A percentile compares a stretch with the other conserved stretches of the same genome.
Conservation (phyloP, 257 asterid genomes). For the Anisodus acutangulus region DNA sequence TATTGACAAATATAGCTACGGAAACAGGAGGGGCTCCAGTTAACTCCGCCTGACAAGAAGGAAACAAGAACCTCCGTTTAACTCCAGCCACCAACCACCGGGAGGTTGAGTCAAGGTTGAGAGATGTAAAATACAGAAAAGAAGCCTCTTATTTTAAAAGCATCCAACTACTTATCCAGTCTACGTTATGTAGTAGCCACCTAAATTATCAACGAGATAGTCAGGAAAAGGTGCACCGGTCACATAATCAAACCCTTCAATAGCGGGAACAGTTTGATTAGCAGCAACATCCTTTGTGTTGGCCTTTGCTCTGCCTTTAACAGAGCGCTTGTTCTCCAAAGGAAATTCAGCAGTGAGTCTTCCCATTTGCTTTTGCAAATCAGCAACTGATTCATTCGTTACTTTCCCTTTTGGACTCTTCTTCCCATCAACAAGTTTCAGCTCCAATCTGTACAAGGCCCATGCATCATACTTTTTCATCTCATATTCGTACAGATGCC, state of each 20-base stretch:
- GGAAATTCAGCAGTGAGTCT: conserved; percentile 81
- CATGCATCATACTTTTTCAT: conserved; percentile 62
- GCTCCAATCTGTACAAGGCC: conserved; percentile 89
- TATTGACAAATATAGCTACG: conserved; percentile 48
- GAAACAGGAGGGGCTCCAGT: conserved; percentile 3
- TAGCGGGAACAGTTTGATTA: conserved; percentile 26
- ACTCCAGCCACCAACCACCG: conserved; percentile 25
- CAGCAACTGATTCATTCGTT: conserved; percentile 72
- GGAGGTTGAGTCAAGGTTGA: conserved; percentile 29
- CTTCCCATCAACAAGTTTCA: conserved; percentile 64
- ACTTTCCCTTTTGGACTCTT: conserved; percentile 81
- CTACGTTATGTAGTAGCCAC: conserved; percentile 57
- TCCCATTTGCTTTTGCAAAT: conserved; percentile 90
- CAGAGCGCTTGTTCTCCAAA: conserved; percentile 46
- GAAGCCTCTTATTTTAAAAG: conserved; percentile 43
- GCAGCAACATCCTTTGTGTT: conserved; percentile 36
- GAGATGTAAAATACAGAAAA: conserved; percentile 37
- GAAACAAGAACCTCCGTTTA: conserved; percentile 1
- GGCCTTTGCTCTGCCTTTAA: conserved; percentile 41
- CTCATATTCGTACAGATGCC: conserved; percentile 95
- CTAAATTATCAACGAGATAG: conserved; percentile 61
- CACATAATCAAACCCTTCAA: conserved; percentile 54
- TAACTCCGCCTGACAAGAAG: conserved; percentile 9
- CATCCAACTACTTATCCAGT: background rate
- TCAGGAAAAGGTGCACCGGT: conserved; percentile 45